phyloP scores from a whole-genome alignment of 441 rosid genomes.

The Viola pubescens region DNA sequence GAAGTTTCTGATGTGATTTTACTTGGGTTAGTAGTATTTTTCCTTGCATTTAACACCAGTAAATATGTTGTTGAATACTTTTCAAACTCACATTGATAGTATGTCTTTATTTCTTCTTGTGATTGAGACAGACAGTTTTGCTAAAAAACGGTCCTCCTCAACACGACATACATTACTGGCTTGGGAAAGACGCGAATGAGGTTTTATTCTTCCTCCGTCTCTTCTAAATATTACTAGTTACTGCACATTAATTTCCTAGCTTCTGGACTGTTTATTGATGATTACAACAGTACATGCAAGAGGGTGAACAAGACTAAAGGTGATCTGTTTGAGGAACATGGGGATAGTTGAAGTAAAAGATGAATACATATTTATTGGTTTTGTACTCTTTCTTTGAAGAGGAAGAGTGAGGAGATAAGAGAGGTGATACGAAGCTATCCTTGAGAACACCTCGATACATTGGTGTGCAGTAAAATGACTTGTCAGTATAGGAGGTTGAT shows the following conservation, averaged over 20 bases:
- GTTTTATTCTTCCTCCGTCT: conserved; percentile 19
- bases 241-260: not conserved
- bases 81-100: not conserved
- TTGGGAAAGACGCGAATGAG: conserved; percentile 63
- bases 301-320: too few relatives aligned
- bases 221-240: not conserved
- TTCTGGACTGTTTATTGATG: not conserved
- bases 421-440: not conserved
- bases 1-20: not conserved
- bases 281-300: too few relatives aligned
- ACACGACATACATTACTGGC: conserved; percentile 78
- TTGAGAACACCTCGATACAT: not conserved
- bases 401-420: not conserved
- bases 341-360: not conserved
- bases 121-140: conserved; percentile 41
- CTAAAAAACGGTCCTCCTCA: conserved; percentile 44
- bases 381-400: not conserved
- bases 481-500: not conserved
- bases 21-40: not conserved
- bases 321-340: not conserved
- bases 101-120: not conserved
- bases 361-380: not conserved
- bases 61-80: not conserved
- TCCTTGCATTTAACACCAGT: not conserved
- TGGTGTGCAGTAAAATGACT: not conserved